phyloP scores from a whole-genome alignment of 179 eudicot species.

The Pouteria campechiana region DNA sequence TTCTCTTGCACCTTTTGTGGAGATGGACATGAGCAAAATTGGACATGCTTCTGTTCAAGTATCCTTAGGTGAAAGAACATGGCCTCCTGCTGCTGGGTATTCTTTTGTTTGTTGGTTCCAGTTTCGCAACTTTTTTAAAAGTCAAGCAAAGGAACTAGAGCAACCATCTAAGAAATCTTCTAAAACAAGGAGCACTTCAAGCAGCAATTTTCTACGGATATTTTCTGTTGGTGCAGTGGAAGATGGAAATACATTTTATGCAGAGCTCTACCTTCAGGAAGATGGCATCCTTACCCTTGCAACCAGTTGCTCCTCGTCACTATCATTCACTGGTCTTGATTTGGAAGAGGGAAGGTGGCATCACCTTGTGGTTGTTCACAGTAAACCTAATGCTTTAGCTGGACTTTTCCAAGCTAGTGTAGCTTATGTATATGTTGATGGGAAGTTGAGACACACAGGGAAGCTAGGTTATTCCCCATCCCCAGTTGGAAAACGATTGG shows the following conservation, averaged over 20 bases:
- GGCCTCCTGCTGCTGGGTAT: constrained; percentile 99
- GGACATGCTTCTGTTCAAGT: constrained; percentile 98
- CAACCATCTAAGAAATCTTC: constrained; percentile 29
- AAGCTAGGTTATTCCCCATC: constrained; percentile 98
- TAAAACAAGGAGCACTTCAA: constrained; percentile 23
- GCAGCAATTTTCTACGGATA: constrained; percentile 61
- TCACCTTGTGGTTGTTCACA: constrained; percentile 97
- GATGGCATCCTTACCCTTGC: constrained; percentile 89
- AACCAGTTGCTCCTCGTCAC: constrained; percentile 78
- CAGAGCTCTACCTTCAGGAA: constrained; percentile 88
- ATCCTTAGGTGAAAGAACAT: constrained; percentile 92
- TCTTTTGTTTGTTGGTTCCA: constrained; percentile 99
- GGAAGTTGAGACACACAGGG: constrained; percentile 88
- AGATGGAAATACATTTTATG: constrained; percentile 61
- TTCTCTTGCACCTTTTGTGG: constrained; percentile 89
- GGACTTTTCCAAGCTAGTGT: constrained; percentile 98
- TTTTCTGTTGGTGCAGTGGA: constrained; percentile 92
- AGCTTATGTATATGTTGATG: constrained; percentile 89
- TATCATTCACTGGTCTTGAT: constrained; percentile 82
- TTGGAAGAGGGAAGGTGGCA: constrained; percentile 98
- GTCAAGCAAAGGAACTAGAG: constrained; percentile 48
- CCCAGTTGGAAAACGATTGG: constrained; percentile 83
- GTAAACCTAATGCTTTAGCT: constrained; percentile 99
- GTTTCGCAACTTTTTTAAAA: constrained; percentile 57
- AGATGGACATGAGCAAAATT: constrained; percentile 92